Evolutionary conservation across 495 filamentous ascomycete species (phyloP), one percentile per base, ranked within the genome.

Genomic region (Chaetomium tenue): DNA sequence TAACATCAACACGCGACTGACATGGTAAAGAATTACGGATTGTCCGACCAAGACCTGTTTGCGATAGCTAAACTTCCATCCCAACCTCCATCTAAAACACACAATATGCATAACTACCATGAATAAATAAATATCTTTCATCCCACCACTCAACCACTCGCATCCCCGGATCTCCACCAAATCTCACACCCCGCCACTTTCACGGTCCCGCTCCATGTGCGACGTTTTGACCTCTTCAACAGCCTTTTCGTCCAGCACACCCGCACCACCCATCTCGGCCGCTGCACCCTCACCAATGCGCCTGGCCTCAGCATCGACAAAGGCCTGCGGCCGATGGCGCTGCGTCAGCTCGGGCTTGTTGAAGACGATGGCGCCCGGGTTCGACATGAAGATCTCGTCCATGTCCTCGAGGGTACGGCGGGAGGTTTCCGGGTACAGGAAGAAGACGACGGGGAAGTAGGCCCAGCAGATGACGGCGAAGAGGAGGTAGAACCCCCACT

Each of bases 361-460:
- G 23, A 58, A 58, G 9, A 58, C 56, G 56, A 58, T 16, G 22
- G 56, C 39, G 22, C 56, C 40, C 1, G 56, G 56, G 39, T n/a
- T 39, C 13, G 56, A 25, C 37, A 58, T 44, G 39, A 58, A 58
- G 39, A 58, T 44, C 56, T 58, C 56, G 56, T 58, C 56, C 56
- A 58, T 58, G 40, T 58, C 56, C 56, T 58, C 56, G 56, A 58
- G 56, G 37, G 56, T 58, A 39, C 56, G 56, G 8, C 56, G 56
- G 13, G 56, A 44, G 22, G 56, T 58, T 23, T 58, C 56, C 39
- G 56, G 56, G 39, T 58, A 58, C 56, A 58, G 39, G 56, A 58
- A 58, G 56, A 58, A 58, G 56, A 58, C 56, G 56, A 58, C 56
- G 56, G 56, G 56, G 56, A 58, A 58, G 56, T 58, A 58, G 56